These are phyloP conservation scores for Torulaspora maleeae DNA, from an alignment of 805 yeast genomes.

Conservation along the genomic window DNA sequence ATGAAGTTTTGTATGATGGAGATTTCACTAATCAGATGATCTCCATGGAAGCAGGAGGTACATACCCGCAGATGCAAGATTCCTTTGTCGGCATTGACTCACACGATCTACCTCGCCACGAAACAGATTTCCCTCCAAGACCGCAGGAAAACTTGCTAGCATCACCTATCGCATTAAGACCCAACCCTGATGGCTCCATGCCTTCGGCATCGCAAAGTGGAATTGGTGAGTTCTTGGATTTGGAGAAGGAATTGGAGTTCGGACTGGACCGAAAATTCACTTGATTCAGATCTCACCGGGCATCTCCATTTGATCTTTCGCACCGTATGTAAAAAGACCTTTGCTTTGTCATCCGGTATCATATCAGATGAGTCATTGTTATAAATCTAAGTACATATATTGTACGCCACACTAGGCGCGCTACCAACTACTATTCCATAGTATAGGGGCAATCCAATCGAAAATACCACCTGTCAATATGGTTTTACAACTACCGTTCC, in stretches of 20 bases:
- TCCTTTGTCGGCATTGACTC: conserved; percentile 46
- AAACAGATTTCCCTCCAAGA: conserved; percentile 53
- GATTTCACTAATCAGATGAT: conserved; percentile 21
- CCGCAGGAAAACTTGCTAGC: conserved; percentile 49
- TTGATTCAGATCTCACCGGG: neutral
- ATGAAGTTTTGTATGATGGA: conserved; percentile 11
- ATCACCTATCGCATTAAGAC: conserved; percentile 20
- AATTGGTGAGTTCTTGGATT: conserved; percentile 38
- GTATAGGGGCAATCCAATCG: neutral
- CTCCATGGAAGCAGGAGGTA: conserved; percentile 20
- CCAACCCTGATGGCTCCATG: conserved; percentile 9
- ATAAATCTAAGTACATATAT: neutral
- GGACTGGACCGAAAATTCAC: conserved; percentile 53
- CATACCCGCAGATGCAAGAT: conserved; percentile 27
- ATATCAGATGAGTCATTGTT: neutral
- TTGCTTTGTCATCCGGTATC: neutral
- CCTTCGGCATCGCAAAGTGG: conserved; percentile 21
- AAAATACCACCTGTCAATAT: conserved; percentile 5
- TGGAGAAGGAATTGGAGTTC: conserved; percentile 63
- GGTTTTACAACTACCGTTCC: conserved; percentile 26
- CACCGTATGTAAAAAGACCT: neutral
- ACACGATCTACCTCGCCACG: conserved; percentile 36
- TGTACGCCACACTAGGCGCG: too few relatives aligned
- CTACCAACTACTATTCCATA: neutral
- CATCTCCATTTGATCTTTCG: neutral